Percentiles rank a stretch among this genome's conserved stretches.
phyloP scores from a whole-genome alignment of 371 early-diverging fungal genomes.

The Batkoa obscura region DNA sequence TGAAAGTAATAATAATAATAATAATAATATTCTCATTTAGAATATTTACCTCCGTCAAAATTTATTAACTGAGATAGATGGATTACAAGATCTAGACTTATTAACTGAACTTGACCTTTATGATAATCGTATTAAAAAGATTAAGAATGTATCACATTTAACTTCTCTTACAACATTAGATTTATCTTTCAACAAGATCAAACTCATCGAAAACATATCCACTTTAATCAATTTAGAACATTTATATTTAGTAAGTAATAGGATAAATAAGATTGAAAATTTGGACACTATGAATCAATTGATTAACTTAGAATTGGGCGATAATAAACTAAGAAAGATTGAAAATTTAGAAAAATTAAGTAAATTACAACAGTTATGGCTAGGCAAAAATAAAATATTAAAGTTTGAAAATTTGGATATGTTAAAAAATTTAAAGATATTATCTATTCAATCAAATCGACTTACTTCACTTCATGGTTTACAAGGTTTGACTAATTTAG shows the following conservation, averaged over 20 bases:
- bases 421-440: slow-evolving; percentile 41
- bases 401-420: slow-evolving; percentile 36
- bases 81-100: slow-evolving; percentile 26
- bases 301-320: slow-evolving; percentile 78
- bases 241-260: slow-evolving; percentile 70
- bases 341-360: slow-evolving; percentile 62
- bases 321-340: slow-evolving; percentile 74
- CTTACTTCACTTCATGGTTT: slow-evolving; percentile 52
- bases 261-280: slow-evolving; percentile 54
- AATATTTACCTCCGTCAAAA: slow-evolving; percentile 78
- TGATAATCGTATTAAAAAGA: slow-evolving; percentile 73
- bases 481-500: slow-evolving; percentile 40
- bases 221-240: slow-evolving; percentile 30
- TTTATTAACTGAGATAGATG: slow-evolving; percentile 50
- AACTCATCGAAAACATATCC: slow-evolving; percentile 42
- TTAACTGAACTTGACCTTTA: slow-evolving; percentile 79
- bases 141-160: slow-evolving; percentile 42
- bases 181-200: slow-evolving; percentile 81
- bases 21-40: slow-evolving; percentile 23
- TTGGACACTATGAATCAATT: slow-evolving; percentile 40
- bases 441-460: slow-evolving; percentile 69
- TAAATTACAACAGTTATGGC: slow-evolving; percentile 69
- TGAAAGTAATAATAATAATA: no score
- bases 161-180: slow-evolving; percentile 54
- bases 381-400: slow-evolving; percentile 93